phyloP scores from a whole-genome alignment of 176 grass and related monocot species.

The Aegilops bicornis region DNA sequence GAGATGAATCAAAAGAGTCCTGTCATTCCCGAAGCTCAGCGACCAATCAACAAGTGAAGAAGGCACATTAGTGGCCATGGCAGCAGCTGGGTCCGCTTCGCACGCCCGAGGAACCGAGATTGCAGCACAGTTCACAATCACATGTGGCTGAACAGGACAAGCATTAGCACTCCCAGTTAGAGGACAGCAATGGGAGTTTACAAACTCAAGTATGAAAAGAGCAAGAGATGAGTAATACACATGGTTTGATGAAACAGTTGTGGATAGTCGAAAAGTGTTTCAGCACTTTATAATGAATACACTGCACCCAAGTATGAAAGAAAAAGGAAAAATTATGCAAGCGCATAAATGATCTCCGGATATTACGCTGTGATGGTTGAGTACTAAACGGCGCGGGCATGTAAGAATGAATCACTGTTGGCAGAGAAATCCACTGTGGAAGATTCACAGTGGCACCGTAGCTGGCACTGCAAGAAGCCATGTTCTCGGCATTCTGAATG shows the following conservation, averaged over 20 bases:
- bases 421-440: neutral
- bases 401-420: neutral
- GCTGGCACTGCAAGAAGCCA: neutral
- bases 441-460: neutral
- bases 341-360: neutral
- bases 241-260: no score
- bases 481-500: neutral
- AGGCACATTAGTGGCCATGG: constrained; percentile 78
- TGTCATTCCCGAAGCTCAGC: constrained; percentile 36
- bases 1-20: constrained; percentile 77
- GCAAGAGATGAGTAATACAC: neutral
- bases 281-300: neutral
- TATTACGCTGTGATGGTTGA: neutral
- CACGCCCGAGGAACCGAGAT: constrained; percentile 81
- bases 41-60: constrained; percentile 72
- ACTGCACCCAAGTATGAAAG: neutral
- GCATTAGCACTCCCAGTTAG: neutral
- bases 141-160: constrained; percentile 56
- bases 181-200: neutral
- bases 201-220: neutral
- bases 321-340: neutral
- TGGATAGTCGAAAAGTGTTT: no score
- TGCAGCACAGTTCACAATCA: constrained; percentile 84
- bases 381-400: neutral
- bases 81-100: constrained; percentile 63